phyloP scores from a whole-genome alignment of 306 rosid species.

The Quercus rubra region DNA sequence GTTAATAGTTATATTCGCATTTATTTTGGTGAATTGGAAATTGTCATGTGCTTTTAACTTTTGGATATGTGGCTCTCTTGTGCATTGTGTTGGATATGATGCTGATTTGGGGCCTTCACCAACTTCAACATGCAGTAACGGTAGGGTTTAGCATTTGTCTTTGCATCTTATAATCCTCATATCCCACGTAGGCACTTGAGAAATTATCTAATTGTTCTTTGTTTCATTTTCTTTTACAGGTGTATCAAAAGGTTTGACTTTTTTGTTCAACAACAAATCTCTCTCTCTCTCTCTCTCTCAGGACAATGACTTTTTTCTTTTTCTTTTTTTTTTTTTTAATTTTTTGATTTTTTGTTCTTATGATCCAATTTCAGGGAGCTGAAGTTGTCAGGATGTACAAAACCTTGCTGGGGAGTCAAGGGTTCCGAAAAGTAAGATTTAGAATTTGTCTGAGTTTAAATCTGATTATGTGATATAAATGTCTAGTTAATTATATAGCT shows the following conservation, averaged over 20 bases:
- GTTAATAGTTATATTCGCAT: constrained; percentile 9
- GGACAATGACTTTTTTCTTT: background rate
- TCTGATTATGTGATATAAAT: constrained; percentile 2
- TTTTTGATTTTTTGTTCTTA: constrained; percentile 29
- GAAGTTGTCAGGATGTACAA: constrained; percentile 99
- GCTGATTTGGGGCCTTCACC: constrained; percentile 44
- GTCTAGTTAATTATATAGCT: constrained; percentile 12
- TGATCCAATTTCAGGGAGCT: constrained; percentile 72
- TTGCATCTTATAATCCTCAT: background rate
- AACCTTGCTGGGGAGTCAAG: constrained; percentile 85
- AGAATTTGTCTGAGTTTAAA: constrained; percentile 20
- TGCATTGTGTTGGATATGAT: constrained; percentile 28
- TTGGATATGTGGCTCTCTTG: constrained; percentile 34
- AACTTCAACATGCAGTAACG: constrained; percentile 77
- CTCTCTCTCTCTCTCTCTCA: constrained; percentile 16
- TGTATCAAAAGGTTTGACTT: constrained; percentile 85
- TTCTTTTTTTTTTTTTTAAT: background rate
- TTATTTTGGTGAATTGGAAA: background rate
- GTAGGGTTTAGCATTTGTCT: constrained; percentile 44
- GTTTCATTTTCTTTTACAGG: constrained; percentile 53
- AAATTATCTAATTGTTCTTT: constrained; percentile 30
- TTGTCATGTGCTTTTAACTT: constrained; percentile 26
- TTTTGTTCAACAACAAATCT: constrained; percentile 11
- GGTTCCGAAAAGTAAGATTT: constrained; percentile 79
- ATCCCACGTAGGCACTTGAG: constrained; percentile 7